Base-by-base conservation (phyloP, 164 flowering plant species). In the Paratinospora sagittata region DNA sequence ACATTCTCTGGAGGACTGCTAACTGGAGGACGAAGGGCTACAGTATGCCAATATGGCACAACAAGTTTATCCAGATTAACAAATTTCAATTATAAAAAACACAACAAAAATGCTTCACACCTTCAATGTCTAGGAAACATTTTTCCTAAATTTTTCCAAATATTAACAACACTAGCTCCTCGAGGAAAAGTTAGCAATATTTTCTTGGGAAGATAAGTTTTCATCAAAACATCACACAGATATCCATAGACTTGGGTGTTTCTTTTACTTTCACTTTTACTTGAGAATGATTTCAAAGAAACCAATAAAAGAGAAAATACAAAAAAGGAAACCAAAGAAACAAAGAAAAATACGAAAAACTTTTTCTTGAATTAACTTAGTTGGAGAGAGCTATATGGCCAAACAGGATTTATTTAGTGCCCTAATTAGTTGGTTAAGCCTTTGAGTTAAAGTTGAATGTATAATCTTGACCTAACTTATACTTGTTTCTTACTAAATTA, bases 21-120 rank as follows among this genome's bases (percentile, higher is more conserved):
- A 66, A 83, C 76, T 71, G 75, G 78, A 73, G 98, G 98, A 41
- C 97, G 97, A 77, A 93, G 98, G 26, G 90, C 98, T 93, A 73
- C 67, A 85, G 70, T 19, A 75, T 24, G 45, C 39, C 70, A 74
- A 37, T 73, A 70, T 75, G 41, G 26, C 3, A 67, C 63, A 57
- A 49, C 69, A 24, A 72, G 65, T 23, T 70, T 11, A n/a, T 70
- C 65, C 14, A 74, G 5, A 14, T 14, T 14, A 23, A 57, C 65
- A 13, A 66, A 37, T 8, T 74, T 47, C 13, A 61, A 71, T 30
- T 30, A 30, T 57, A 63, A 71, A 8, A 0, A 5, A 39, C n/a
- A n/a, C n/a, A n/a, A n/a, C n/a, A 37, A 63, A 30, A 8, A 55
- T 5, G 9, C 61, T 17, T 8, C 7, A 55, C 17, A n/a, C 61